Percentiles rank a stretch among this genome's conserved stretches.
Conservation (phyloP, 208 protist genomes). For the Trypanosomatidae sp. region DNA sequence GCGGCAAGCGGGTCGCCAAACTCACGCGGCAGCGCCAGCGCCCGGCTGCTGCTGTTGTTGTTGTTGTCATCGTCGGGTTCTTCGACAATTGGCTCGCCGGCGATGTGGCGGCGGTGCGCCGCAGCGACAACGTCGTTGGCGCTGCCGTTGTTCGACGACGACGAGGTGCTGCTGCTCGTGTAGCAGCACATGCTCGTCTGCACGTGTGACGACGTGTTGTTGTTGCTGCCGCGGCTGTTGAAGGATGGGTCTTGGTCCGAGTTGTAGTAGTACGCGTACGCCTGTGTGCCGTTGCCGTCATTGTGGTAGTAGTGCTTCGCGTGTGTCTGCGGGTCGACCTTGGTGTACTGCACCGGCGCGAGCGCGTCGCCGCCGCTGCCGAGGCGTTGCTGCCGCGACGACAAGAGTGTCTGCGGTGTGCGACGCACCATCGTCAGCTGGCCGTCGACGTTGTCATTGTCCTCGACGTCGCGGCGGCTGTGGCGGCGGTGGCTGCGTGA, state of each 20-base stretch:
- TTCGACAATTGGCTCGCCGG: conserved; percentile 17
- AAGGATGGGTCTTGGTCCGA: conserved; percentile 19
- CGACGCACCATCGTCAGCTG: not conserved
- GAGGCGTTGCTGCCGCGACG: not conserved
- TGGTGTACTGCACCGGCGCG: too few species aligned
- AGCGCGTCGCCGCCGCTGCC: not conserved
- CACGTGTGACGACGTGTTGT: not conserved
- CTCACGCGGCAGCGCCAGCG: not conserved
- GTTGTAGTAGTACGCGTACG: conserved; percentile 23
- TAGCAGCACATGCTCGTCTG: conserved; percentile 4
- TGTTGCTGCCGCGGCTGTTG: conserved; percentile 3
- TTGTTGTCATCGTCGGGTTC: conserved; percentile 20
- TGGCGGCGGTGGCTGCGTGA: too few species aligned
- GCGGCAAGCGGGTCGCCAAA: conserved; percentile 8
- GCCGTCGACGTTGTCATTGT: not conserved
- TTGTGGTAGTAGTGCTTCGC: conserved; percentile 8
- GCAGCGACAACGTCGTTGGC: conserved; percentile 1
- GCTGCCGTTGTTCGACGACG: not conserved
- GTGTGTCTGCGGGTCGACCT: conserved; percentile 9
- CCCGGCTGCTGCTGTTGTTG: not conserved
- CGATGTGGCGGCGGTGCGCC: not conserved
- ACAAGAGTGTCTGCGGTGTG: not conserved
- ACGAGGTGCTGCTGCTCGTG: not conserved
- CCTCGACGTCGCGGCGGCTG: too few species aligned
- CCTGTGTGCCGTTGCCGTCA: conserved; percentile 5